phyloP scores from a whole-genome alignment of 352 stramenopile species.

The Phytopythium mirpurense region DNA sequence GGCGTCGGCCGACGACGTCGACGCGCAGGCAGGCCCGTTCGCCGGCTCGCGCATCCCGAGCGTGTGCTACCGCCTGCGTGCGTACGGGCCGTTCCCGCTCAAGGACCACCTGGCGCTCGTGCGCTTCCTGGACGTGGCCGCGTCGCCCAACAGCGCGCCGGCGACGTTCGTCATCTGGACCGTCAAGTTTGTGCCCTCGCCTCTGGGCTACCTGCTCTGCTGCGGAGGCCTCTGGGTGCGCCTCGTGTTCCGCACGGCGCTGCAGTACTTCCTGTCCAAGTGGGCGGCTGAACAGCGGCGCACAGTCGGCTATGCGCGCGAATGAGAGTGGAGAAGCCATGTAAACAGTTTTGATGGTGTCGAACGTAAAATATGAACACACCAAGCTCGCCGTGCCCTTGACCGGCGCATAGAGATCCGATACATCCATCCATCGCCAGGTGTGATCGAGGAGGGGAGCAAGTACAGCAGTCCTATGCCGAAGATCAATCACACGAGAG shows the following conservation, averaged over 20 bases:
- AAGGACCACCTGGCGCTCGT: conserved; percentile 54
- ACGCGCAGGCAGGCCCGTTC: neutral
- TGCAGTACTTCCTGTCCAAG: conserved; percentile 22
- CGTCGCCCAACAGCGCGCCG: conserved; percentile 26
- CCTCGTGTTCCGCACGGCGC: conserved; percentile 24
- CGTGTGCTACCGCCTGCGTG: conserved; percentile 44
- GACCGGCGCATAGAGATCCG: too few relatives aligned
- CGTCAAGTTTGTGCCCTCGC: conserved; percentile 36
- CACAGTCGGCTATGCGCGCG: neutral
- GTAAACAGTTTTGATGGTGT: neutral
- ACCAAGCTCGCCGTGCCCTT: too few relatives aligned
- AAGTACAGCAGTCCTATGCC: too few relatives aligned
- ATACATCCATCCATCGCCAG: too few relatives aligned
- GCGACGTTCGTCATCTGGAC: conserved; percentile 44
- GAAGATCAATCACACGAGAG: too few relatives aligned
- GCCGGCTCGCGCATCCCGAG: conserved; percentile 29
- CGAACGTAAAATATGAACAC: too few relatives aligned
- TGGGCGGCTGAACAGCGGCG: conserved; percentile 13
- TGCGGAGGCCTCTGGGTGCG: conserved; percentile 34
- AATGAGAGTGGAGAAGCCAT: neutral
- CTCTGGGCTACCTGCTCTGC: conserved; percentile 35
- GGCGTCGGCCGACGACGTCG: conserved; percentile 12
- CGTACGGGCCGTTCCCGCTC: conserved; percentile 44
- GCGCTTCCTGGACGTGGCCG: conserved; percentile 52
- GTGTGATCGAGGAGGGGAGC: too few relatives aligned